phyloP scores from a whole-genome alignment of 2,329 filamentous ascomycete genomes.

The Escovopsis sp. region DNA sequence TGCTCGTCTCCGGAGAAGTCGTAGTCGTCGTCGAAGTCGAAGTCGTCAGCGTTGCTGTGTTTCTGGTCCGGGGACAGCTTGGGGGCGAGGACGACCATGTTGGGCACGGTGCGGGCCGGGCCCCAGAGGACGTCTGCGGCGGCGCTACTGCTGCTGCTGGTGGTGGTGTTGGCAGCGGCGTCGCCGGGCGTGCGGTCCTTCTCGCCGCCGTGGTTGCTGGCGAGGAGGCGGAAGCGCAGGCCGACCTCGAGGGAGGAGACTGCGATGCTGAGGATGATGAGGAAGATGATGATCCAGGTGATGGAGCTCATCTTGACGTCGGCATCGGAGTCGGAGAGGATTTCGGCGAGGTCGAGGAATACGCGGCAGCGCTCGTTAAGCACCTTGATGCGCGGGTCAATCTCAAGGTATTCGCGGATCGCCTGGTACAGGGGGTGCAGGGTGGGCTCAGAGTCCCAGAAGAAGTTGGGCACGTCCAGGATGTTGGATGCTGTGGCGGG shows the following conservation, averaged over 20 bases:
- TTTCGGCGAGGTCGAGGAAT: conserved; percentile 91
- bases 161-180: conserved; percentile 5
- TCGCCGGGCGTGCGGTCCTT: neutral
- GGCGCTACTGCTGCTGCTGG: conserved; percentile 5
- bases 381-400: conserved; percentile 88
- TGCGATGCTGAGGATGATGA: conserved; percentile 81
- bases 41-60: neutral
- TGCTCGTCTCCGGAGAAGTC: neutral
- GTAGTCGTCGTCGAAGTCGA: neutral
- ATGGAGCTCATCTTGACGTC: conserved; percentile 92
- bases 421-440: conserved; percentile 88
- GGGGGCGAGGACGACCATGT: conserved; percentile 7
- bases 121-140: conserved; percentile 8
- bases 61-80: conserved; percentile 1
- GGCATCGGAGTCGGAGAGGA: conserved; percentile 79
- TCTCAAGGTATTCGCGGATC: conserved; percentile 93
- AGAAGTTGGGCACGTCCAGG: conserved; percentile 90
- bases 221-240: conserved; percentile 65
- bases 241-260: conserved; percentile 85
- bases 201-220: conserved; percentile 12
- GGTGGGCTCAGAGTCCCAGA: conserved; percentile 95
- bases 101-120: conserved; percentile 4
- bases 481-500: conserved; percentile 62
- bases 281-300: conserved; percentile 94
- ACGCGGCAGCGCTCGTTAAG: conserved; percentile 94